Evolutionary conservation across 2,329 filamentous ascomycete species (phyloP).

Genomic region (Ophiostoma populinum): DNA sequence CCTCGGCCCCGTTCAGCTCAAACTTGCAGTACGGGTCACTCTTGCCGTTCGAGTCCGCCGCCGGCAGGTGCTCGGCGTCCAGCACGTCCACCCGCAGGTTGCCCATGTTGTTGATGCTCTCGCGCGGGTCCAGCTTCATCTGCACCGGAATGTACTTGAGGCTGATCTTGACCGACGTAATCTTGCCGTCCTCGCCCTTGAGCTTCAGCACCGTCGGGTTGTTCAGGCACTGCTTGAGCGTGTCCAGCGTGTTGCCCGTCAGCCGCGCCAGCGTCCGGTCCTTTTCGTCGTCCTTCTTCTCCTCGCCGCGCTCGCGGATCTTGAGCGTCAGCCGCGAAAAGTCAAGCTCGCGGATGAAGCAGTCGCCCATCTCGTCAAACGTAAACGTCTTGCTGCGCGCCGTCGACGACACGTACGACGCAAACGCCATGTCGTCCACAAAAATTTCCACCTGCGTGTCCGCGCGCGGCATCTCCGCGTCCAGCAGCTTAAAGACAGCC

Average conservation of each 20-base stretch:
- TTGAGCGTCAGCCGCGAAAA: slow-evolving; percentile 85
- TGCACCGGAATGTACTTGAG: slow-evolving; percentile 87
- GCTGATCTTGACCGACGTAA: slow-evolving; percentile 73
- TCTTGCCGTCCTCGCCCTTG: slow-evolving; percentile 57
- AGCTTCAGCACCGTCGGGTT: slow-evolving; percentile 72
- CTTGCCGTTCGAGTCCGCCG: slow-evolving; percentile 89
- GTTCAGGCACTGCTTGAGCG: slow-evolving; percentile 78
- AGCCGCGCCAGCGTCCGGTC: slow-evolving; percentile 62
- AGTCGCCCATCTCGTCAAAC: slow-evolving; percentile 88
- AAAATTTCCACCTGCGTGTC: slow-evolving; percentile 70
- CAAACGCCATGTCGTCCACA: slow-evolving; percentile 89
- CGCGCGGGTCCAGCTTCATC: slow-evolving; percentile 84
- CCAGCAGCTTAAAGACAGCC: slow-evolving; percentile 84
- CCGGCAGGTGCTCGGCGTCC: slow-evolving; percentile 72
- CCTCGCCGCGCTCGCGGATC: slow-evolving; percentile 55
- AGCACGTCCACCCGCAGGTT: slow-evolving; percentile 85
- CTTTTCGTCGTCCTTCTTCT: slow-evolving; percentile 52
- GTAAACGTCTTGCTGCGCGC: slow-evolving; percentile 50
- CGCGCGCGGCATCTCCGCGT: slow-evolving; percentile 63
- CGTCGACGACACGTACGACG: slow-evolving; percentile 68
- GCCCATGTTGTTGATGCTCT: slow-evolving; percentile 99
- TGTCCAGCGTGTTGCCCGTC: slow-evolving; percentile 69
- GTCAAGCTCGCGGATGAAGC: slow-evolving; percentile 91
- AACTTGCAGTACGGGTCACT: slow-evolving; percentile 97
- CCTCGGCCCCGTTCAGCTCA: slow-evolving; percentile 68